Evolutionary conservation across 73 alveolate species (phyloP), one percentile per base, ranked within the genome.

Genomic region (Paraurostyla sp.): DNA sequence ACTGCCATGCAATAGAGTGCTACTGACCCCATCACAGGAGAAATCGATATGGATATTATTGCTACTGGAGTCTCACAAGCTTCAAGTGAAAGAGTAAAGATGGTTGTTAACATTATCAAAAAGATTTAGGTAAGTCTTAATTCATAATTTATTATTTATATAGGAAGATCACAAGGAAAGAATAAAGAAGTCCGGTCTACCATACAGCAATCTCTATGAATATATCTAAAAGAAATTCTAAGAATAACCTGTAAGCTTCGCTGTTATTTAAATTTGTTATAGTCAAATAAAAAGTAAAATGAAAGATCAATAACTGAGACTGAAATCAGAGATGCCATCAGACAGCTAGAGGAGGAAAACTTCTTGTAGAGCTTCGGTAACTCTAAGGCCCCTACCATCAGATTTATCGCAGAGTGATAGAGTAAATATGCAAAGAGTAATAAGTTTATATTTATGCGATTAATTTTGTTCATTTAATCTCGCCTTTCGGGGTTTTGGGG

Each of bases 1-100:
- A 99, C 97, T n/a, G 99, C 99, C 38, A 95, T 98, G 57, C 98
- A 97, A 87, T 98, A 95, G 73, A 98, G 99, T 0, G 99, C 99
- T 0, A 97, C 99, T 29, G 99, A 98, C 76, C 99, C 99, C 13
- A 91, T 93, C 38, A 98, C 99, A 43, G 99, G 99, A 11, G 95
- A 88, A 40, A 94, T 91, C 54, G 98, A 95, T 88, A 93, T 93
- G 98, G 98, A 94, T 65, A 65, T 96, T 25, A 60, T 96, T 35
- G 73, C 92, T 36, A 96, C 98, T 52, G 99, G 98, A 6, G 87
- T 82, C 15, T 87, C 98, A 49, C 75, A 97, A 0, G 50, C 95
- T 36, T 43, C 96, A 0, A 94, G 96, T 75, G 97, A 89, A 29
- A 91, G 92, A 60, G 89, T 96, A 42, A 76, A 90, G 27, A 82